Conservation (phyloP, 2,329 filamentous ascomycete species). For the Talaromyces sp. region DNA sequence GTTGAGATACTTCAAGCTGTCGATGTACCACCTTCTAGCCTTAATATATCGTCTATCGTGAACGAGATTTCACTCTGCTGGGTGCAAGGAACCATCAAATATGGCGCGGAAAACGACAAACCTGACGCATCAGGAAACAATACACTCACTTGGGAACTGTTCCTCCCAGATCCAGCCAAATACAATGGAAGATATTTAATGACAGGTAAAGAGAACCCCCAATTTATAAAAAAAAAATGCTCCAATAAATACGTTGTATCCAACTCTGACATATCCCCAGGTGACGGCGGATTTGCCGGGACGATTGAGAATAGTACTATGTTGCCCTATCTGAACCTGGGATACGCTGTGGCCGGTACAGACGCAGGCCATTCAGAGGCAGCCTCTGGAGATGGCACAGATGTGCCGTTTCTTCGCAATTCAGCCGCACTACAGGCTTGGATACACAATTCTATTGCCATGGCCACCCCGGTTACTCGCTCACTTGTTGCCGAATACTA, state of each 20-base stretch:
- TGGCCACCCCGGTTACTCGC: conserved; percentile 26
- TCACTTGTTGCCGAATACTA: conserved; percentile 30
- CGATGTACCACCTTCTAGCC: neutral
- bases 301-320: neutral
- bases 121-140: neutral
- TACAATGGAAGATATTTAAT: neutral
- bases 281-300: neutral
- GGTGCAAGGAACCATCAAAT: neutral
- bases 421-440: conserved; percentile 18
- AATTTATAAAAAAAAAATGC: neutral
- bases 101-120: neutral
- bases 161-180: neutral
- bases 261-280: neutral
- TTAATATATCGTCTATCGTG: neutral
- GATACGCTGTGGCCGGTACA: neutral
- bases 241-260: neutral
- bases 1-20: neutral
- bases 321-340: neutral
- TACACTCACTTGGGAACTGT: neutral
- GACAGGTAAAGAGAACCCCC: neutral
- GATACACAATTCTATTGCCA: conserved; percentile 34
- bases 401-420: neutral
- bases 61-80: neutral
- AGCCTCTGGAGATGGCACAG: conserved; percentile 6
- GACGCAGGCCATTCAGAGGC: conserved; percentile 4